Conservation (phyloP, 2,329 filamentous ascomycete genomes). For the Dothideomycetes sp. region DNA sequence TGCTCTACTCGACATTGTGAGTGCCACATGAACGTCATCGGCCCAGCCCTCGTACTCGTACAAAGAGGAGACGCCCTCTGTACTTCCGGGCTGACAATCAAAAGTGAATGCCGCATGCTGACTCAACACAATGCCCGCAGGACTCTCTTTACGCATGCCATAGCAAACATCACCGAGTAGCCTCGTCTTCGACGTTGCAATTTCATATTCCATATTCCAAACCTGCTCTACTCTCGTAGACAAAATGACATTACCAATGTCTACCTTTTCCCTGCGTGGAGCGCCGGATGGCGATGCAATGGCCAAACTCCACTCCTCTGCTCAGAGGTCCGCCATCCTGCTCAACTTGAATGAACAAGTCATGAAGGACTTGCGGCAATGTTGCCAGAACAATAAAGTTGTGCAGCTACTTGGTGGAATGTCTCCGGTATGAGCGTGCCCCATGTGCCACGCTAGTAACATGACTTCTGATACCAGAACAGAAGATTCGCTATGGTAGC, state of each 20-base stretch:
- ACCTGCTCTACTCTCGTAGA: slow-evolving; percentile 1
- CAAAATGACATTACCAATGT: neutral
- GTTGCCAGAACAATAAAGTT: slow-evolving; percentile 16
- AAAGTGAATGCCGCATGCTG: neutral
- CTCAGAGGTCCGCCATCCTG: slow-evolving; percentile 16
- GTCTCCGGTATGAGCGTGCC: slow-evolving; percentile 23
- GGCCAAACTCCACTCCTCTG: too few relatives aligned
- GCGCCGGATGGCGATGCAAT: slow-evolving; percentile 6
- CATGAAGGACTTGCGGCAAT: slow-evolving; percentile 21
- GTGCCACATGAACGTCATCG: neutral
- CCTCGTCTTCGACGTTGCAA: slow-evolving; percentile 1
- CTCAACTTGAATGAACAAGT: slow-evolving; percentile 19
- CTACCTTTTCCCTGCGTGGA: slow-evolving; percentile 15
- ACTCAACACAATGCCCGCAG: neutral
- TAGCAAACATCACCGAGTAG: neutral
- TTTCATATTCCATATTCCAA: too few relatives aligned
- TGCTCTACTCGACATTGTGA: neutral
- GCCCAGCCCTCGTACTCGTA: neutral
- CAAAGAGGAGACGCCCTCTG: too few relatives aligned
- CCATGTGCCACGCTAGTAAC: slow-evolving; percentile 3
- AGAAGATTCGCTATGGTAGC: slow-evolving; percentile 47
- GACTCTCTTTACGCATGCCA: neutral
- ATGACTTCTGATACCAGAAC: slow-evolving; percentile 10
- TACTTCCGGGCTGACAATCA: neutral
- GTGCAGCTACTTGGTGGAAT: slow-evolving; percentile 23